Percentiles rank a stretch among this genome's conserved stretches.
These are phyloP conservation scores for Rhizoclosmatium globosum DNA, from an alignment of 192 early-diverging fungal species.

Conservation along the genomic window DNA sequence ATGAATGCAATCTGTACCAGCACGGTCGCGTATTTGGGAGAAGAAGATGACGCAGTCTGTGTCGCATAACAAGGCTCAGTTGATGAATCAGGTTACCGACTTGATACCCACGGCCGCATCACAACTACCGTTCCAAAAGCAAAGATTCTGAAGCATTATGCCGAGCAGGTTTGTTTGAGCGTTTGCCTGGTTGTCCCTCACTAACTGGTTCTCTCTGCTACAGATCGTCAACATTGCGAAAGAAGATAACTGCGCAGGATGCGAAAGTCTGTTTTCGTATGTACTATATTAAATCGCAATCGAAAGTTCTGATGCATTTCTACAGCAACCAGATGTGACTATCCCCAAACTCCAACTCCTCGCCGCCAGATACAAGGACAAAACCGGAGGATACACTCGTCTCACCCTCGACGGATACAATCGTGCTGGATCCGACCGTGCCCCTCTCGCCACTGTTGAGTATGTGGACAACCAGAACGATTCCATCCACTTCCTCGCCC, in stretches of 20 bases:
- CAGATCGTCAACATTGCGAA: conserved; percentile 88
- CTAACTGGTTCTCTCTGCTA: conserved; percentile 1
- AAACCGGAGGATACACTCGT: conserved; percentile 90
- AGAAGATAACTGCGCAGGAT: conserved; percentile 43
- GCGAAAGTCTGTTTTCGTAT: conserved; percentile 42
- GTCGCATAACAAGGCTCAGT: conserved; percentile 29
- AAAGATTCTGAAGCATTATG: conserved; percentile 83
- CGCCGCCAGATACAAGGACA: conserved; percentile 80
- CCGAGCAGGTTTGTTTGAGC: conserved; percentile 69
- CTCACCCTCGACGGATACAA: conserved; percentile 80
- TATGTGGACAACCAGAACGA: conserved; percentile 87
- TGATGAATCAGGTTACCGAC: conserved; percentile 84
- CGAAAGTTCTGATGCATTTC: neutral
- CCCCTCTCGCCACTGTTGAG: conserved; percentile 91
- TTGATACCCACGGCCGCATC: conserved; percentile 90
- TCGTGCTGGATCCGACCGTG: conserved; percentile 74
- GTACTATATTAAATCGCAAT: conserved; percentile 1
- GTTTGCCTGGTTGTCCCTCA: neutral
- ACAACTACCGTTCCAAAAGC: conserved; percentile 95
- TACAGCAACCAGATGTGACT: conserved; percentile 73
- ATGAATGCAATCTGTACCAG: neutral
- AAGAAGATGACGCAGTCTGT: conserved; percentile 31
- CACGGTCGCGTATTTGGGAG: conserved; percentile 35
- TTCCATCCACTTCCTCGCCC: conserved; percentile 49
- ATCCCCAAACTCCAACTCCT: conserved; percentile 85